Evolutionary conservation across 768 basidiomycete genomes (phyloP), one percentile per base, ranked within the genome.

Genomic region (Trametes maxima): DNA sequence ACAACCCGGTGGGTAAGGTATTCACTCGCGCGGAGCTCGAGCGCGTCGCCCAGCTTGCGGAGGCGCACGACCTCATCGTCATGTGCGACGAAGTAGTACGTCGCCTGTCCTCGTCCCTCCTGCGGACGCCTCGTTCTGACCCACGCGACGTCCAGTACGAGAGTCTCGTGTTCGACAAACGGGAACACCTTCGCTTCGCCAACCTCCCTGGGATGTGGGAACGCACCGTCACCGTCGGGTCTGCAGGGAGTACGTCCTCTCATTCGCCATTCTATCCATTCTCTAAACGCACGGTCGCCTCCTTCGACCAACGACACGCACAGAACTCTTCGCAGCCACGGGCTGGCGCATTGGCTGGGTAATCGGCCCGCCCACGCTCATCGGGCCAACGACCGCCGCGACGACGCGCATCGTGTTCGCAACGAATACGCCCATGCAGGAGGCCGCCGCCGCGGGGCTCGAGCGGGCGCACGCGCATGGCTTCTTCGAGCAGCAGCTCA

Each of bases 271-370:
- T 45, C 21, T 19, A 8, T 33, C 28, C 28, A 33, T 39, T 37
- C 35, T 40, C 36, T 35, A 39, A 4, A 37, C 43, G 40, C n/a
- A 6, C 46, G 19, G 8, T 21, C 36, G 17, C 37, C 13, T 22
- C 51, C n/a, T 39, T 17, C 8, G 47, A 3, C 28, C 25, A 62
- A 28, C n/a, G 37, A 3, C 13, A 22, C 37, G 25, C 24, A 17
- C 74, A 95, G 94, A 97, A 80, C 86, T 93, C 1, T 98, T 98
- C 73, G 92, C 95, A 10, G 92, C 93, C 3, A 98, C 96, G 2
- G 96, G 96, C 36, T 98, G 95, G 95, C 89, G 96, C 57, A 84
- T 98, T 48, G 96, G 96, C 64, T 98, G 95, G 95, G 83, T 96
- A 5, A 88, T 98, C 67, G 96, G 89, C 13, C 94, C 95, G 8